Base-by-base conservation (phyloP, 1,139 yeast genomes). In the Saccharomyces hybrid region DNA sequence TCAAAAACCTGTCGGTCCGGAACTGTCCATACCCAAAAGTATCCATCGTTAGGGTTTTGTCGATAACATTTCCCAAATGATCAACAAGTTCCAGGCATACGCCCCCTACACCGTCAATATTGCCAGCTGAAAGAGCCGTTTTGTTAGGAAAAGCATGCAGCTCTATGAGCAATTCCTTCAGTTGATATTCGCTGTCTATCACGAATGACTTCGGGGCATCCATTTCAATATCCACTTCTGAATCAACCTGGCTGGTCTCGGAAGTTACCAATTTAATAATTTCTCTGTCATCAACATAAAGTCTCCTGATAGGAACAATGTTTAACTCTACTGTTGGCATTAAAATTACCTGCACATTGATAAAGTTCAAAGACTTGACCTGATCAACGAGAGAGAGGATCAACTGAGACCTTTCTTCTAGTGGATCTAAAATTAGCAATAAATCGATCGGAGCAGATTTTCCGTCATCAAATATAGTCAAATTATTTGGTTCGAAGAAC, bases 381-480 rank as follows among this genome's bases (percentile, higher is more conserved):
- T 80, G 64, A n/a, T 75, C 75, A 3, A 82, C 69, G 19, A 85
- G 66, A 0, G 84, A 72, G 0, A 86, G 62, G 24, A 83, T 64
- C 53, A 80, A 81, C 64, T 88, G 97, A 0, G 96, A 79, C 26
- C 73, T 65, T 60, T 86, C 89, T 56, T 80, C 79, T 4, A 83
- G 68, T 1, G 98, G 98, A 67, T 93, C 91, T 47, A 88, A 62
- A 2, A 87, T 72, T 1, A 86, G 73, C 5, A 81, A 70, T 2
- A 91, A 65, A 57, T 84, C 84, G 19, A 83, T 68, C 16, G 72
- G 69, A 1, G 63, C 57, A 0, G 53, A 52, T 24, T 64, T 62
- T 7, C 57, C 55, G 5, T 58, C 59, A 26, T 66, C 63, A n/a
- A 68, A 62, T n/a, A 74, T 60, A 11, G 72, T 72, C 46, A 76